Evolutionary conservation across 2,329 filamentous ascomycete species (phyloP), one percentile per base, ranked within the genome.

Genomic region (Scedosporium apiospermum): DNA sequence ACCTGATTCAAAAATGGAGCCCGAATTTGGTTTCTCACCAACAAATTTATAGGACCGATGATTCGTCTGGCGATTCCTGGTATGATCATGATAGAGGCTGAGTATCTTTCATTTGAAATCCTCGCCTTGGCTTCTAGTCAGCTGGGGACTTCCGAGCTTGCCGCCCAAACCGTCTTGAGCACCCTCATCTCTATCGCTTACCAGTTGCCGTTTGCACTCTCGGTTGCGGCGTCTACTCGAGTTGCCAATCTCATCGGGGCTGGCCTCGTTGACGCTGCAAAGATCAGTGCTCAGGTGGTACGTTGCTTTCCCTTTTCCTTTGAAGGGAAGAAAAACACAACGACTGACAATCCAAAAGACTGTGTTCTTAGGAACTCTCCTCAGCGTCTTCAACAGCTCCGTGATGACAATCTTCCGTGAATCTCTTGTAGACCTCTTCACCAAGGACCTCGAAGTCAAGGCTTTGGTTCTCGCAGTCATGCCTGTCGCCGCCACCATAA

Each of bases 241-340:
- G 86, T 97, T 14, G 93, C 93, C 18, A 98, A 97, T 69, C 78
- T 98, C 41, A 96, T 98, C 65, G 95, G 93, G 7, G 93, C 93
- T 0, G 88, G 88, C 1, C 81, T 97, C 10, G 87, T 90, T 2
- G 86, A 88, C 57, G 89, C 93, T 0, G 93, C 93, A 16, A 91
- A 88, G 71, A 89, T 85, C 3, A 89, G 89, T 0, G 89, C 89
- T n/a, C 87, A 84, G 73, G 92, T 96, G 63, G 88, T 82, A 71
- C 69, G 79, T 77, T 59, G 6, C 30, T 16, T n/a, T 30, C 51
- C 12, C 51, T 55, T 27, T 26, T 23, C 51, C 9, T 14, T 26
- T 18, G 46, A 10, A 23, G 46, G 1, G 6, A 27, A 30, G 30
- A 16, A 23, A 23, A 30, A 57, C 21, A 57, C n/a, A 57, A 41